Percentiles rank a stretch among this genome's conserved stretches.
Conservation (phyloP, 345 rosid species). For the Euphorbia peplus region DNA sequence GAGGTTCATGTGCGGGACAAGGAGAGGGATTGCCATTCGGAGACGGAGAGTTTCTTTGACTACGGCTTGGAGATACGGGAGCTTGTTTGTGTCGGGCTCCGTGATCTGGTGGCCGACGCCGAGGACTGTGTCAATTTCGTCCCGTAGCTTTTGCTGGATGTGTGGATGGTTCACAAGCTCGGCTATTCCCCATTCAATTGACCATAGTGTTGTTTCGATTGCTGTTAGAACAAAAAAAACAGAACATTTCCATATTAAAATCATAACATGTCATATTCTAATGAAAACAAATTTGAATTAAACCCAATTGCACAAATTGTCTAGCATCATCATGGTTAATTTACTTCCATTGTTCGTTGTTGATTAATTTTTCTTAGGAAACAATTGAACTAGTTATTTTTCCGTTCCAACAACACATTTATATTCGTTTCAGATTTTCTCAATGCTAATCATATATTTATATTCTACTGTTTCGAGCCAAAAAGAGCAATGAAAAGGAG, state of each 20-base stretch:
- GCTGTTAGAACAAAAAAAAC: constrained; percentile 42
- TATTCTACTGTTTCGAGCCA: too few relatives aligned
- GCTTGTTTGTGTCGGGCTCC: constrained; percentile 73
- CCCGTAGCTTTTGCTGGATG: constrained; percentile 66
- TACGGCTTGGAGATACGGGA: constrained; percentile 94
- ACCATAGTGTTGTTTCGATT: constrained; percentile 94
- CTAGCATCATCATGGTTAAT: too few relatives aligned
- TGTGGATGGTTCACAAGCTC: constrained; percentile 92
- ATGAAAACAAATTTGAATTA: too few relatives aligned
- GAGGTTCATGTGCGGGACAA: constrained; percentile 99
- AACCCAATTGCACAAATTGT: too few relatives aligned
- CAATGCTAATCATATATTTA: too few relatives aligned
- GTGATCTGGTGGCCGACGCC: constrained; percentile 74
- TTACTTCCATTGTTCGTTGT: too few relatives aligned
- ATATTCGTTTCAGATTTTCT: too few relatives aligned
- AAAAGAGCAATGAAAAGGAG: too few relatives aligned
- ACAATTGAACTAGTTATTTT: too few relatives aligned
- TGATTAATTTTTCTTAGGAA: too few relatives aligned
- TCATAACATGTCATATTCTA: neutral
- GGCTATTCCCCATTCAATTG: constrained; percentile 93
- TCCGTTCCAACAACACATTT: too few relatives aligned
- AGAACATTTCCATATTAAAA: neutral
- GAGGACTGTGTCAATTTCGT: constrained; percentile 71
- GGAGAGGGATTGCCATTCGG: constrained; percentile 95
- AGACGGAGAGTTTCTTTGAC: constrained; percentile 86